A percentile compares a stretch with the other conserved stretches of the same genome.
Conservation (phyloP, 1,139 yeast genomes). For the Scheffersomyces lignicola region DNA sequence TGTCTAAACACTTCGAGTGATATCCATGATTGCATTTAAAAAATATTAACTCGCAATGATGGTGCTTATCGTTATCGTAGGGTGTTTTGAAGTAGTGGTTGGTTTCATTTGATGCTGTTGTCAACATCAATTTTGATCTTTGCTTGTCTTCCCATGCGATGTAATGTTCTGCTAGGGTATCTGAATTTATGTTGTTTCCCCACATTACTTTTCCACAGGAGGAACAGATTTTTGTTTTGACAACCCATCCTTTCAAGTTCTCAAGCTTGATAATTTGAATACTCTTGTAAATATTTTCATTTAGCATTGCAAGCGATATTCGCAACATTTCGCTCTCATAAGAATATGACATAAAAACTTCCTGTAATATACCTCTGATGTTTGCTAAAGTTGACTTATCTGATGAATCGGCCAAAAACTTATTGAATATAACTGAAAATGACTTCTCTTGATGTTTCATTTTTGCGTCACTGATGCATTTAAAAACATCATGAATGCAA, state of each 20-base stretch:
- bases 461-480: slow-evolving; percentile 45
- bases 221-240: slow-evolving; percentile 57
- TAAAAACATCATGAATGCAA: slow-evolving; percentile 53
- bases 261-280: slow-evolving; percentile 39
- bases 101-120: slow-evolving; percentile 6
- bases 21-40: slow-evolving; percentile 62
- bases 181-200: slow-evolving; percentile 43
- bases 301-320: slow-evolving; percentile 55
- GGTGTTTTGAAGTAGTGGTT: slow-evolving; percentile 7
- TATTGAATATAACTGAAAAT: slow-evolving; percentile 51
- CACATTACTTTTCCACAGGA: slow-evolving; percentile 68
- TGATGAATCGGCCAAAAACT: slow-evolving; percentile 42
- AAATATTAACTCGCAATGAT: slow-evolving; percentile 25
- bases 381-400: slow-evolving; percentile 52
- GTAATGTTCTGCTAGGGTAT: slow-evolving; percentile 41
- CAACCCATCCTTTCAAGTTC: slow-evolving; percentile 60
- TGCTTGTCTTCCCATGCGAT: slow-evolving; percentile 51
- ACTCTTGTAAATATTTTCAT: slow-evolving; percentile 51
- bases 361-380: slow-evolving; percentile 60
- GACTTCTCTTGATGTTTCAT: slow-evolving; percentile 33
- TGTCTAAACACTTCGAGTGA: slow-evolving; percentile 58
- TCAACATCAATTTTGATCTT: slow-evolving; percentile 5
- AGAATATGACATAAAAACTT: slow-evolving; percentile 62
- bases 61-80: slow-evolving; percentile 9
- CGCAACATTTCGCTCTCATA: slow-evolving; percentile 60